phyloP scores from a whole-genome alignment of 2,329 filamentous ascomycete genomes.

The Bimuria novae-zelandiae region DNA sequence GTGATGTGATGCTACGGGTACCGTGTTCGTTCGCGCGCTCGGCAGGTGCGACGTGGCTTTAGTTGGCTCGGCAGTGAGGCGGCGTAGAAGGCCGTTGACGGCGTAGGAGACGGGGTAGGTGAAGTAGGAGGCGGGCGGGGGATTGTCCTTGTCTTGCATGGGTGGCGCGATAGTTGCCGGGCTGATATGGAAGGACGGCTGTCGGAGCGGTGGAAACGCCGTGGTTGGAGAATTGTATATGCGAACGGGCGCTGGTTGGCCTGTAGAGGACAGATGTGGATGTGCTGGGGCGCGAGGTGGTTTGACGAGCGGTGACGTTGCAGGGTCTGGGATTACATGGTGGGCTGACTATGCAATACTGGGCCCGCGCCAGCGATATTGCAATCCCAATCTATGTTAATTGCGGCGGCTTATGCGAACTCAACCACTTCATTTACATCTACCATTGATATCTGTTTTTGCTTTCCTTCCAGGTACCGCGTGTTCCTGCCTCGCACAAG shows the following conservation, averaged over 20 bases:
- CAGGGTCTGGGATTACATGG: neutral
- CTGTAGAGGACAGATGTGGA: neutral
- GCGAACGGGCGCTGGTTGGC: neutral
- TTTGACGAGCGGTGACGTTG: constrained; percentile 6
- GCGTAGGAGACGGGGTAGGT: constrained; percentile 56
- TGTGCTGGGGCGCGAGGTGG: neutral
- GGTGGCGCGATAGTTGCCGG: constrained; percentile 14
- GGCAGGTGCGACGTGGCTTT: constrained; percentile 10
- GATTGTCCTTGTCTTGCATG: constrained; percentile 23
- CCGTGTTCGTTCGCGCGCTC: constrained; percentile 16
- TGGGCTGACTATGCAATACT: neutral
- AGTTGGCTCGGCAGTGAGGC: constrained; percentile 51
- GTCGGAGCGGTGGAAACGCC: constrained; percentile 4
- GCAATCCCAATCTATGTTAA: neutral
- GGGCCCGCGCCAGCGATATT: neutral
- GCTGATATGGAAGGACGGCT: constrained; percentile 4
- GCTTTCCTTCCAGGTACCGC: constrained; percentile 14
- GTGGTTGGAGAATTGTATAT: constrained; percentile 5
- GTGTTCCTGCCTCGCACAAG: constrained; percentile 17
- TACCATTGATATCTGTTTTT: constrained; percentile 9
- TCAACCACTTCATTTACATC: neutral
- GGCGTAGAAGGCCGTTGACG: constrained; percentile 52
- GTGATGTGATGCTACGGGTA: constrained; percentile 21
- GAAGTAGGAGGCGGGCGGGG: constrained; percentile 49
- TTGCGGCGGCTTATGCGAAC: neutral